Evolutionary conservation across 2,329 filamentous ascomycete species (phyloP).

Genomic region (Trichoderma sp.): DNA sequence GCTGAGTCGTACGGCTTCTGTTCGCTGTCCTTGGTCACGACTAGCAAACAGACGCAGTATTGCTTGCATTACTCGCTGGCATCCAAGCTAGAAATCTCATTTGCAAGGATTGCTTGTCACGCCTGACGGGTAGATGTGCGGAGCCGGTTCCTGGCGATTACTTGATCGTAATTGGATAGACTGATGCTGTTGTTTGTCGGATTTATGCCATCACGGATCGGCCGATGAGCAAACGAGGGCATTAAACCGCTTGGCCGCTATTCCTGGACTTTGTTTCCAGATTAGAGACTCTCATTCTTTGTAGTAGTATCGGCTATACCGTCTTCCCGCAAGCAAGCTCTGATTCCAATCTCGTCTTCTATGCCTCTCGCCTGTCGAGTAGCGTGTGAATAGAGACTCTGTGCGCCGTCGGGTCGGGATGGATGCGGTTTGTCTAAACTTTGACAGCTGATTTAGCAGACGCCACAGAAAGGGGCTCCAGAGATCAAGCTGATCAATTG

Average conservation of each 20-base stretch:
- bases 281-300: background rate
- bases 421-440: background rate
- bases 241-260: background rate
- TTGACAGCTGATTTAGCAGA: background rate
- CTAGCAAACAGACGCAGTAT: background rate
- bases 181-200: background rate
- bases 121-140: conserved; percentile 3
- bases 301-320: background rate
- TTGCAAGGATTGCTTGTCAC: background rate
- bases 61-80: background rate
- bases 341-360: background rate
- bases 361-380: background rate
- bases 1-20: background rate
- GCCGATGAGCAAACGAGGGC: background rate
- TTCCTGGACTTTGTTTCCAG: background rate
- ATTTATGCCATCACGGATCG: background rate
- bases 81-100: background rate
- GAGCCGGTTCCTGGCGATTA: background rate
- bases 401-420: background rate
- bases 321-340: background rate
- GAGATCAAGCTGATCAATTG: background rate
- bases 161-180: background rate
- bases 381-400: background rate
- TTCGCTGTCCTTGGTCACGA: background rate
- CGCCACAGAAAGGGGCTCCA: background rate